These are phyloP conservation scores for Hemileccinum rubropunctum DNA, from an alignment of 768 basidiomycete species.

Conservation along the genomic window DNA sequence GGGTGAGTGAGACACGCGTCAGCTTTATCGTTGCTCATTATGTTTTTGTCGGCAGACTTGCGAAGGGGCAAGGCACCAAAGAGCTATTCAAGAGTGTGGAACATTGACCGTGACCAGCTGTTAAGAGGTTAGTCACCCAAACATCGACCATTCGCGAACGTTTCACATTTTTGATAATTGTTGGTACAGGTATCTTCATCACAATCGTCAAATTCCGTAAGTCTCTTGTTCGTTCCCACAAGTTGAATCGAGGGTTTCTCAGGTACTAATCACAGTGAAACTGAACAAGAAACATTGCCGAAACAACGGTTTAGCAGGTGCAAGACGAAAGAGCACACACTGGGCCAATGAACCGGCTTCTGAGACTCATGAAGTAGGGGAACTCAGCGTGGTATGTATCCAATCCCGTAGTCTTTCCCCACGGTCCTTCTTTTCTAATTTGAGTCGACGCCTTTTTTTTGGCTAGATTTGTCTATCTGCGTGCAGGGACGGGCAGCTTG, in stretches of 20 bases:
- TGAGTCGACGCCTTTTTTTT: background rate
- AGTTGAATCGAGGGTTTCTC: too few relatives aligned
- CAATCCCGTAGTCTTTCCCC: background rate
- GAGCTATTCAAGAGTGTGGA: background rate
- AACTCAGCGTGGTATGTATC: constrained; percentile 3
- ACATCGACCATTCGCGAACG: too few relatives aligned
- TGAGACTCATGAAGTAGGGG: background rate
- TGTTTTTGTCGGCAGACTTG: background rate
- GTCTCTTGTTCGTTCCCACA: too few relatives aligned
- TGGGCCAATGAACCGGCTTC: background rate
- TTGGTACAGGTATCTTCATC: too few relatives aligned
- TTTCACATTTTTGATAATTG: too few relatives aligned
- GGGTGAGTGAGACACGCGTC: background rate
- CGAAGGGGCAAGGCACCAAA: background rate
- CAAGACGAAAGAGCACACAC: background rate
- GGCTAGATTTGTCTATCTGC: constrained; percentile 13
- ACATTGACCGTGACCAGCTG: background rate
- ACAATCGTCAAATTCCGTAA: too few relatives aligned
- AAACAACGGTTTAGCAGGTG: too few relatives aligned
- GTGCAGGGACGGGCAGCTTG: constrained; percentile 8
- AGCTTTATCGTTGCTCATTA: background rate
- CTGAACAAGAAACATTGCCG: too few relatives aligned
- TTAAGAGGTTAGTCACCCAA: background rate
- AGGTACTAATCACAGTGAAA: too few relatives aligned
- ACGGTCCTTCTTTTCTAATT: background rate